These are phyloP conservation scores for Termitomyces sp. DNA, from an alignment of 768 basidiomycete species.

Conservation along the genomic window DNA sequence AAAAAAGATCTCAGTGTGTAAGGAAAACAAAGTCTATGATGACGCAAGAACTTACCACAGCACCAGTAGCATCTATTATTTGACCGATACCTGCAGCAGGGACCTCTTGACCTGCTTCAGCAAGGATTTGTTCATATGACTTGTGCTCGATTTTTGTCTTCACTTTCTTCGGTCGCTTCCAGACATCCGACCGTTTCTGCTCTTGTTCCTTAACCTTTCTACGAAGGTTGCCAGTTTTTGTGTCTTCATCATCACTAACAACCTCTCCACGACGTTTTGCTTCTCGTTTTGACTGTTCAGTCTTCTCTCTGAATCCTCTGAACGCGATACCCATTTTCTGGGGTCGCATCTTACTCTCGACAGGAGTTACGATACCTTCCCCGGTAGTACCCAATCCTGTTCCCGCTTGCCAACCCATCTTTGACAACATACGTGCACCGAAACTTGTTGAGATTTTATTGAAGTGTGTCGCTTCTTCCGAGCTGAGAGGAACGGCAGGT, in stretches of 20 bases:
- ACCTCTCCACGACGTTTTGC: constrained; percentile 68
- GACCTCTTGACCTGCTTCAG: constrained; percentile 71
- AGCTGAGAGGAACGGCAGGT: constrained; percentile 48
- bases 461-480: constrained; percentile 78
- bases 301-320: constrained; percentile 85
- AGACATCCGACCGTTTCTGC: constrained; percentile 67
- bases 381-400: constrained; percentile 70
- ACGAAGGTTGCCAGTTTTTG: constrained; percentile 39
- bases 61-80: constrained; percentile 93
- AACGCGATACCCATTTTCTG: constrained; percentile 86
- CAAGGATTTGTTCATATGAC: constrained; percentile 94
- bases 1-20: constrained; percentile 8
- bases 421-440: constrained; percentile 86
- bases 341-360: constrained; percentile 81
- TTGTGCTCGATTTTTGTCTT: constrained; percentile 90
- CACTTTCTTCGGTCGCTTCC: constrained; percentile 83
- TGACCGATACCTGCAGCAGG: constrained; percentile 61
- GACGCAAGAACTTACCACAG: constrained; percentile 54
- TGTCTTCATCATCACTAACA: constrained; percentile 71
- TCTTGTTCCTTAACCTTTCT: constrained; percentile 51
- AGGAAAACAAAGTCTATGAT: background rate
- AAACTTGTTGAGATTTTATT: constrained; percentile 68
- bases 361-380: constrained; percentile 82
- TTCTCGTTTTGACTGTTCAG: constrained; percentile 78
- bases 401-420: constrained; percentile 93